Conservation (phyloP, 768 basidiomycete species). For the Psilocybe azurescens region DNA sequence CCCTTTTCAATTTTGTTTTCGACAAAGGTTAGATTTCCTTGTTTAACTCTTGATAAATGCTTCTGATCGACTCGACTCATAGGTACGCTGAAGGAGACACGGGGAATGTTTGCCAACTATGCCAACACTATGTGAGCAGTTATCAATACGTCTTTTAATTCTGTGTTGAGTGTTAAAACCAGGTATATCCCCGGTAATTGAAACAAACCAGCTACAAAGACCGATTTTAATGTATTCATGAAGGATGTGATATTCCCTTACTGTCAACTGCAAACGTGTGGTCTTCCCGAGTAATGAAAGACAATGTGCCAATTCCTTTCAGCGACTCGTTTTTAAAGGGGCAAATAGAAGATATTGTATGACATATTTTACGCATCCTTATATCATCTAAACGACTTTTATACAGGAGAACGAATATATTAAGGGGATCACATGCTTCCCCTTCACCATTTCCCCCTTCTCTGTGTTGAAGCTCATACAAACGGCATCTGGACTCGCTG, state of each 20-base stretch:
- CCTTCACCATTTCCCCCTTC: conserved; percentile 14
- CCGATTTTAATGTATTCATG: not conserved
- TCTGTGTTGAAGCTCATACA: conserved; percentile 1
- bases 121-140: not conserved
- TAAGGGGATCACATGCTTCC: not conserved
- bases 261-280: conserved; percentile 3
- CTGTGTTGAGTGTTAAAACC: not conserved
- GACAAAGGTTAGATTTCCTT: not conserved
- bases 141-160: not conserved
- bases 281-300: not conserved
- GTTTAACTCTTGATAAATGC: too few species aligned
- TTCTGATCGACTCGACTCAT: not conserved
- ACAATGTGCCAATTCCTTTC: not conserved
- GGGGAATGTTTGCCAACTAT: not conserved
- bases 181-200: conserved; percentile 10
- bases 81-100: not conserved
- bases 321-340: conserved; percentile 3
- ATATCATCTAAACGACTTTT: not conserved
- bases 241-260: conserved; percentile 7
- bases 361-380: not conserved
- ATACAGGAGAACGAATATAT: not conserved
- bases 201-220: not conserved
- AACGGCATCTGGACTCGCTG: not conserved
- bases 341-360: conserved; percentile 1
- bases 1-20: not conserved